Conservation (phyloP, 805 yeast species). For the Spathaspora girioi region DNA sequence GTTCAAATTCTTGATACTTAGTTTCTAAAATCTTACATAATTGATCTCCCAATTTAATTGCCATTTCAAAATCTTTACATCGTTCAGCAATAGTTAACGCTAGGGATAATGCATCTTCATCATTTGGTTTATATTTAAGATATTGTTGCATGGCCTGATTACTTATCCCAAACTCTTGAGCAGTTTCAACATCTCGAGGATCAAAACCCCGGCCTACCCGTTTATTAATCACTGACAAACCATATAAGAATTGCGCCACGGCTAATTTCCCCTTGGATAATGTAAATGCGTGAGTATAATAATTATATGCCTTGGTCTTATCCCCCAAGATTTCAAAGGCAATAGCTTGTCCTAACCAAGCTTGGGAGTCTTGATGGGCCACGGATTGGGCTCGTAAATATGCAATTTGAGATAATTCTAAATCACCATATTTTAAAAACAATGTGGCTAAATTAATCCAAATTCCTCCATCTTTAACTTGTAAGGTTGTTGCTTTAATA, state of each 20-base stretch:
- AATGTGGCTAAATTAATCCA: constrained; percentile 85
- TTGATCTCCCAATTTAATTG: constrained; percentile 43
- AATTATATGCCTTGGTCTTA: constrained; percentile 43
- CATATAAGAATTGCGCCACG: constrained; percentile 69
- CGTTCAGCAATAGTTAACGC: constrained; percentile 64
- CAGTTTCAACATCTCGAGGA: constrained; percentile 52
- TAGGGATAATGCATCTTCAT: constrained; percentile 53
- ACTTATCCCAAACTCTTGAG: constrained; percentile 67
- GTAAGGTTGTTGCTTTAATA: constrained; percentile 71
- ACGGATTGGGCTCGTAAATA: constrained; percentile 72
- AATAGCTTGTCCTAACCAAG: constrained; percentile 89
- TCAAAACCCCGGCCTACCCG: constrained; percentile 40
- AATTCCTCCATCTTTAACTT: constrained; percentile 59
- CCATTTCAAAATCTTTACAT: constrained; percentile 56
- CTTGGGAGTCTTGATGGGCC: constrained; percentile 67
- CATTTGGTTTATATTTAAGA: constrained; percentile 58
- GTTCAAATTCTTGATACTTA: constrained; percentile 55
- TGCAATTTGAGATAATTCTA: constrained; percentile 68
- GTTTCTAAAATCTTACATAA: constrained; percentile 50
- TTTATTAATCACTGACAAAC: constrained; percentile 50
- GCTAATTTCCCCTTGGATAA: constrained; percentile 73
- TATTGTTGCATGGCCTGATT: constrained; percentile 62
- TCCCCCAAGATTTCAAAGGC: constrained; percentile 51
- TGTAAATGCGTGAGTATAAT: constrained; percentile 75
- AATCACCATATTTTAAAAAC: constrained; percentile 65